Evolutionary conservation across 2,329 filamentous ascomycete genomes (phyloP), one percentile per base, ranked within the genome.

Genomic region (Penicillium sp.): DNA sequence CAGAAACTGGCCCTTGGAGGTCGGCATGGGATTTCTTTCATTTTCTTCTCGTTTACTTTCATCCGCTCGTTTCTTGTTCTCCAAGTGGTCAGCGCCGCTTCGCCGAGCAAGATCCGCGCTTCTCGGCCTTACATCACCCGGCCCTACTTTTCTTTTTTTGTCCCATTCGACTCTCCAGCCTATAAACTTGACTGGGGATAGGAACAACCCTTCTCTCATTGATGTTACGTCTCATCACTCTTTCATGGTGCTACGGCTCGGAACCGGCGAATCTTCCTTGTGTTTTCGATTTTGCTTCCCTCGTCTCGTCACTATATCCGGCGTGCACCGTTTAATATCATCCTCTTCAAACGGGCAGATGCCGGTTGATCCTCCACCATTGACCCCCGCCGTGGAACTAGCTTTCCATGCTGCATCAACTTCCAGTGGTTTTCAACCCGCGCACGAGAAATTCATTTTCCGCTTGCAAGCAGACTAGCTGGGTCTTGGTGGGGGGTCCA

Each of bases 241-340:
- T 64, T 65, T 70, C 59, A 72, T 65, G 70, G 70, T 71, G 68
- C 67, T 65, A 71, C 63, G 67, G 69, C 62, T 70, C 60, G 67
- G 67, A 70, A 70, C 8, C 64, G 69, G 68, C 70, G 67, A 71
- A 70, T 60, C 64, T 67, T 58, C 51, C 54, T 63, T 42, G 18
- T 56, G 40, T 59, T 61, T 56, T 54, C 48, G 45, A 48, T 54
- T 52, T 54, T 57, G 43, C 51, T 54, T 54, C 48, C 48, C 55
- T 55, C 48, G 45, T 55, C 56, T 55, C 52, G 45, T 54, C 58
- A 56, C 48, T 55, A 60, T 54, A 57, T 53, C 50, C 50, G 58
- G 45, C 55, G 54, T 62, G 45, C 53, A 42, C 43, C 55, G 50
- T 56, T 55, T 64, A 63, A 64, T 64, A 57, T 49, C 52, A 60